Conservation (phyloP, 257 asterid species). For the Misopates orontium region DNA sequence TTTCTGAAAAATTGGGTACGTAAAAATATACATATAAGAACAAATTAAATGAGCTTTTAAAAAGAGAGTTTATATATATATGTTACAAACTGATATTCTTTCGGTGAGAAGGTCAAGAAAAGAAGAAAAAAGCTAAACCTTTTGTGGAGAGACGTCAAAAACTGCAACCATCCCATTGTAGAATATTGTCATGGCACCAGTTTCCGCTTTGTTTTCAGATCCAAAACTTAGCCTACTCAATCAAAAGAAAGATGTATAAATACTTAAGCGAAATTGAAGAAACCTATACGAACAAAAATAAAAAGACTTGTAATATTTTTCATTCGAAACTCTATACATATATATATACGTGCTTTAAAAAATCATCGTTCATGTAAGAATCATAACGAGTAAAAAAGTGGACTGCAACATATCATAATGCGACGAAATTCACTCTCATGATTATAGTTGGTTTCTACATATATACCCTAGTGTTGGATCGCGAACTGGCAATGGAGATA, state of each 20-base stretch:
- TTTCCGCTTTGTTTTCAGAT: slow-evolving; percentile 12
- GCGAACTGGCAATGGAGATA: neutral
- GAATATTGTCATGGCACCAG: slow-evolving; percentile 45
- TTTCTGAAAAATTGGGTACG: neutral
- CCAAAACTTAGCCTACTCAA: slow-evolving; percentile 18
- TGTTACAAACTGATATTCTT: neutral
- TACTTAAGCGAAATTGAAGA: neutral
- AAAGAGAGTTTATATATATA: no score
- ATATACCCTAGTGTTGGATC: slow-evolving; percentile 15
- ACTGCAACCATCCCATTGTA: slow-evolving; percentile 44
- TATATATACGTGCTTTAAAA: no score
- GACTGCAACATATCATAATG: no score
- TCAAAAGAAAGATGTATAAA: neutral
- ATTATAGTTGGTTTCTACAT: slow-evolving; percentile 23
- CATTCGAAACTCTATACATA: no score
- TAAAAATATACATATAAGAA: neutral
- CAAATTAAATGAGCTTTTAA: no score
- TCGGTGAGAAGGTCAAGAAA: neutral
- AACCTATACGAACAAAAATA: neutral
- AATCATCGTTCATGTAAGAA: no score
- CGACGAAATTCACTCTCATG: no score
- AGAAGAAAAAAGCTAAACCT: slow-evolving; percentile 25
- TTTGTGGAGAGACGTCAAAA: slow-evolving; percentile 34
- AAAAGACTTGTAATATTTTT: neutral
- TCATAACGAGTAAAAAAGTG: no score